Base-by-base conservation (phyloP, 306 rosid genomes). In the Malus sylvestris region DNA sequence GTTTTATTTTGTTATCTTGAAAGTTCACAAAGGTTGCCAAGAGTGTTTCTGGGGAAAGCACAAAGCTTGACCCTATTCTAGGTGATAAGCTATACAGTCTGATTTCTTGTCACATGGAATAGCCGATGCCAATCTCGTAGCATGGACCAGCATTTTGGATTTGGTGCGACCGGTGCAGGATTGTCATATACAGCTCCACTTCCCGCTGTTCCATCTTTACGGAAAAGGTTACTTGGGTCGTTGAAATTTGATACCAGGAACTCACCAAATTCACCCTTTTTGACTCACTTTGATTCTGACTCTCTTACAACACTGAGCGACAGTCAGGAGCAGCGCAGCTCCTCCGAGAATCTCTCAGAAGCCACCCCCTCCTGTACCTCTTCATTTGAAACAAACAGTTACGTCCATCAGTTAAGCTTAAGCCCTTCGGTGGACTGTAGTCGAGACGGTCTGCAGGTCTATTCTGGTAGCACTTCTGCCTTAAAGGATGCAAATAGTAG, bases 121-220 rank as follows among this genome's bases (percentile, higher is more conserved):
- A 71, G 82, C 81, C 68, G 82, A 91, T 83, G 93, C 82, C 73
- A 76, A 81, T 74, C 59, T 75, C 76, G 63, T 76, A 91, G 80
- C 12, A 92, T 95, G 98, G 98, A 92, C 77, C 92, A 85, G 68
- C 81, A 89, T 65, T 85, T 86, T 78, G 76, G 87, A 70, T 86
- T 74, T 70, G 78, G 87, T 57, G 83, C 84, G n/a, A 79, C 85
- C 71, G 78, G 84, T 80, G 82, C 97, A 18, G 86, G 87, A 65
- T 42, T 86, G 27, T 87, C 94, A 30, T 87, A 77, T 85, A 78
- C 87, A 77, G 44, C 91, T 62, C 83, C 93, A 64, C 82, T 82
- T 82, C 83, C 90, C 63, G 30, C 89, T 11, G 74, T 85, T 82
- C 89, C 95, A 68, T 85, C 96, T 1, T 44, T 85, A 16, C 91